Base-by-base conservation (phyloP, 805 yeast genomes). In the Myxozyma sirexii region DNA sequence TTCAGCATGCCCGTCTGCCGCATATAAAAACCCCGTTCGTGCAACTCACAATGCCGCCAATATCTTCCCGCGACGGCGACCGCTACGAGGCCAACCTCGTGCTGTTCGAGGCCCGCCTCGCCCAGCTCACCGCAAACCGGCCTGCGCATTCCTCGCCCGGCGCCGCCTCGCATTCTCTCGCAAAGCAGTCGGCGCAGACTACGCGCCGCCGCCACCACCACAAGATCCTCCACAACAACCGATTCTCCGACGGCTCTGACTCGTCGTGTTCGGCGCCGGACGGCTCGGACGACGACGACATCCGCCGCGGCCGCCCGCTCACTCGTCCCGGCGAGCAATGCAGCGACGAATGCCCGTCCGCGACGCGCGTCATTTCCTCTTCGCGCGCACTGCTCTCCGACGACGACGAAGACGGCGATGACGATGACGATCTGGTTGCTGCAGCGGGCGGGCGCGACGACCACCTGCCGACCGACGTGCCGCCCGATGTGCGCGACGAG, bases 161-260 rank as follows among this genome's bases (percentile, higher is more conserved):
- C 41, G 17, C 26, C 19, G 39, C 27, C 19, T 4, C 42, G 19
- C 31, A 17, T 21, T 7, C 29, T 26, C 23, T 7, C 12, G 12
- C 38, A 6, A 13, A 38, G 47, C 33, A 24, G 26, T 7, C 33
- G 17, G 33, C 47, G 21, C 17, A 33, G 17, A 42, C 48, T 47
- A 47, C 21, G 39, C 53, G 42, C 21, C 57, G 56, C 26, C 52
- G 42, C 6, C 60, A 24, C n/a, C 56, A 54, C 26, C 49, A 51
- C 5, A 27, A 47, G 17, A 21, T 31, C 2, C 55, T 47, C 15
- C 62, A 58, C 41, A 48, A 47, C 42, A 33, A 47, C 45, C 51
- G 62, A 24, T 54, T 58, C 43, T 58, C 61, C 2, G 61, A 57
- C 50, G 54, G 61, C 37, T 57, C 61, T 13, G 60, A 57, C 21